These are phyloP conservation scores for Aspergillus brasiliensis DNA, from an alignment of 2,329 filamentous ascomycete species.

Conservation along the genomic window DNA sequence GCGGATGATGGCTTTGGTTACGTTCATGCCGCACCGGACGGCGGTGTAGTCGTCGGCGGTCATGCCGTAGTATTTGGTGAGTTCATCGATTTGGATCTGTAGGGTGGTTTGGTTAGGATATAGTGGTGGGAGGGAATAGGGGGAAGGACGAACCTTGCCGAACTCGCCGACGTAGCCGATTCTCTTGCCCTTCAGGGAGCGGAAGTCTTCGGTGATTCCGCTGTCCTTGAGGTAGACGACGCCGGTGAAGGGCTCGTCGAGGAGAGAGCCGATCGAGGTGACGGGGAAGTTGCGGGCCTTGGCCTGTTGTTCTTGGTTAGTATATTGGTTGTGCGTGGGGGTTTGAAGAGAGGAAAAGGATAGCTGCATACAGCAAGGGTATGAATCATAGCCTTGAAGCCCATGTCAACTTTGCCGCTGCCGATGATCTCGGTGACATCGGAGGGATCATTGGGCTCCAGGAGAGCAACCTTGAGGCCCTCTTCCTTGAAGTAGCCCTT, in stretches of 20 bases:
- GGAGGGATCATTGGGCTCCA: conserved; percentile 78
- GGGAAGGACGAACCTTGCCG: conserved; percentile 56
- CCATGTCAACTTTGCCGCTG: conserved; percentile 73
- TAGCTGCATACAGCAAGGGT: conserved; percentile 65
- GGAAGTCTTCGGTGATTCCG: conserved; percentile 75
- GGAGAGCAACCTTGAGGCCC: conserved; percentile 73
- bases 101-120: background rate
- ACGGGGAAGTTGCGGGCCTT: conserved; percentile 76
- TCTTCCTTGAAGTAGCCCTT: conserved; percentile 75
- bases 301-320: conserved; percentile 51
- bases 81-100: conserved; percentile 77
- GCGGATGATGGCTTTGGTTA: conserved; percentile 73
- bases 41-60: conserved; percentile 72
- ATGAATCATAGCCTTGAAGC: conserved; percentile 84
- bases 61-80: conserved; percentile 78
- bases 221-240: conserved; percentile 75
- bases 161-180: conserved; percentile 82
- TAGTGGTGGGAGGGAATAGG: background rate
- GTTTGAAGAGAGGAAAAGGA: background rate
- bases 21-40: conserved; percentile 79
- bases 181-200: conserved; percentile 71
- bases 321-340: background rate
- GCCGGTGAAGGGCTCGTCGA: conserved; percentile 79
- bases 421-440: conserved; percentile 83
- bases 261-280: conserved; percentile 70